Base-by-base conservation (phyloP, 2,329 filamentous ascomycete species). In the Colletotrichum orbiculare region DNA sequence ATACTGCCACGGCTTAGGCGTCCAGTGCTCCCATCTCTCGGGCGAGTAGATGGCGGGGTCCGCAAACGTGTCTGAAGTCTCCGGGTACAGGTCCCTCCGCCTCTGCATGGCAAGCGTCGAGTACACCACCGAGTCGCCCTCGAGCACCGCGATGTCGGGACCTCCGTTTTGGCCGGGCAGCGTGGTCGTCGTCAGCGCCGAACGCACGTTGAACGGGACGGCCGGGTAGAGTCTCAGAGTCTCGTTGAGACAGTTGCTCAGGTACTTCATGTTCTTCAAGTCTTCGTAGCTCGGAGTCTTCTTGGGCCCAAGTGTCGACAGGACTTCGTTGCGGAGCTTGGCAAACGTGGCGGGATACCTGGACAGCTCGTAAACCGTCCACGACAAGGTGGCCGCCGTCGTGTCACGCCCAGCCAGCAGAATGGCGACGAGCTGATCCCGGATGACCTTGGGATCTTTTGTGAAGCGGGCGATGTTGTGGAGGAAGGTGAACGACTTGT, bases 181-280 rank as follows among this genome's bases (percentile, higher is more conserved):
- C 0, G 88, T 91, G 4, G 92, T 94, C 78, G 94, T 90, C 64
- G 82, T 83, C 15, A 93, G 82, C 10, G 92, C 87, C 37, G 89
- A 81, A 67, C 93, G 89, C 56, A 93, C 85, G 77, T 96, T 96
- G 81, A 91, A 91, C 1, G 93, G 92, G 2, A 96, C 91, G 13
- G 88, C 84, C 0, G 92, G 92, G 76, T 95, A 93, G 9, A 95
- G 78, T 8, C 93, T 89, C 65, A 94, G 84, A 0, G 88, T 91
- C 78, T 96, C 93, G 78, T 92, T 91, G 70, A 96, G 84, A 49
- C 91, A 80, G 70, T 90, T 82, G 75, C 87, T 81, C 61, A 96
- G 85, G 75, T 95, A 97, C 71, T 91, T 90, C 93, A 97, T 97
- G 38, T 72, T 70, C 34, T 68, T 70, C 8, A 74, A 71, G 12